These are phyloP conservation scores for Aspergillus sp. DNA, from an alignment of 2,329 filamentous ascomycete species.

Conservation along the genomic window DNA sequence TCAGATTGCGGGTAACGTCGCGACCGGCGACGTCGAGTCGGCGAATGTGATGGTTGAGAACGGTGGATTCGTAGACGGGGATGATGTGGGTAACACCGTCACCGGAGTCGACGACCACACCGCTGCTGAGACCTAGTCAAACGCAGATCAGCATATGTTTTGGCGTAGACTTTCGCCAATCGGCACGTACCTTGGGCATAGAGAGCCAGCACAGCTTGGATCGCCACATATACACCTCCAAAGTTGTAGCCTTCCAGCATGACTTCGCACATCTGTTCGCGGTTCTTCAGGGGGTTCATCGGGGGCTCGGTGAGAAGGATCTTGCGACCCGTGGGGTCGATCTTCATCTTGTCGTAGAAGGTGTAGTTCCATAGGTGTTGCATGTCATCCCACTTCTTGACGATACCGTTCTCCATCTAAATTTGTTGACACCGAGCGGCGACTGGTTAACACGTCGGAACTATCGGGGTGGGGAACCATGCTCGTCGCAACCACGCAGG, in stretches of 20 bases:
- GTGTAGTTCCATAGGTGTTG: conserved; percentile 99
- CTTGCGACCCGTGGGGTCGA: conserved; percentile 89
- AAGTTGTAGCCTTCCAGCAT: conserved; percentile 99
- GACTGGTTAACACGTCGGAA: conserved; percentile 22
- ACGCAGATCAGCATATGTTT: conserved; percentile 3
- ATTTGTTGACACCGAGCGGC: conserved; percentile 8
- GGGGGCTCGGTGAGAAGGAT: conserved; percentile 96
- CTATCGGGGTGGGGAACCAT: conserved; percentile 5
- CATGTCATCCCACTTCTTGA: conserved; percentile 99
- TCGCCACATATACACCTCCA: conserved; percentile 95
- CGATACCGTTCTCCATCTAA: conserved; percentile 98
- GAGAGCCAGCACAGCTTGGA: conserved; percentile 91
- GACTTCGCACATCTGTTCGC: conserved; percentile 97
- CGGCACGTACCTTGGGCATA: conserved; percentile 79
- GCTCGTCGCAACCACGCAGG: conserved; percentile 4
- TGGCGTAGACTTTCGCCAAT: too few relatives aligned
- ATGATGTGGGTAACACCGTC: conserved; percentile 99
- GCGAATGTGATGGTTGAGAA: conserved; percentile 93
- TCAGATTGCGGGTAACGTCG: conserved; percentile 97
- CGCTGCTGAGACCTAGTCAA: conserved; percentile 71
- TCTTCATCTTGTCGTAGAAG: conserved; percentile 93
- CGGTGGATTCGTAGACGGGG: conserved; percentile 95
- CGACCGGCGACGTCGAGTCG: conserved; percentile 93
- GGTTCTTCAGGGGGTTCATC: conserved; percentile 95
- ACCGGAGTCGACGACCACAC: conserved; percentile 97